Evolutionary conservation across 208 protist genomes (phyloP), one percentile per base, ranked within the genome.

Genomic region (Leishmania guyanensis): DNA sequence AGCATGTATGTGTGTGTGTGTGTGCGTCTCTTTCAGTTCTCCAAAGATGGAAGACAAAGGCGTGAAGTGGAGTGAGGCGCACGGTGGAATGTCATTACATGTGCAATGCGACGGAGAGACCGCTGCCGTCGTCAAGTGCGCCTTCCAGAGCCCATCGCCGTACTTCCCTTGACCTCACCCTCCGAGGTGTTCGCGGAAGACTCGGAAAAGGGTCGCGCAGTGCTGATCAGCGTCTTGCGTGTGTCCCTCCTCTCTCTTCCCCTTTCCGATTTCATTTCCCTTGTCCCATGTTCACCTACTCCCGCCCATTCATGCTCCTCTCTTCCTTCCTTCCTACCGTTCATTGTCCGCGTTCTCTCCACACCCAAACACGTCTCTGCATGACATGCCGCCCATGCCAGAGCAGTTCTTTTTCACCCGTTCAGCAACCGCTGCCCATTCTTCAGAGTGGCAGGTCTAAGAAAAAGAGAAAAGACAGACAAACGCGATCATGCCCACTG

Each of bases 401-500:
- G 39, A 71, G 66, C 66, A 43, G 66, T 71, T 71, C 16, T 68
- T 58, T 58, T 16, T 71, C 39, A 5, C 39, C 33, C 36, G 39
- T 29, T 71, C 26, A 71, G 66, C 43, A 20, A 72, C 36, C 0
- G 39, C 16, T 20, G 9, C n/a, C 22, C 22, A 29, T 8, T 36
- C 46, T 29, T 33, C 69, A 29, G 29, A 2, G 33, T 16, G 53
- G 26, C 0, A 26, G 33, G 43, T 46, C 43, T 22, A 73, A 20
- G 46, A 17, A 73, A 20, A 36, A 73, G 66, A 53, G n/a, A 71
- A 53, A 78, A 50, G n/a, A 39, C 9, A 76, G 12, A 71, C 20
- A 65, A 79, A 36, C 12, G 22, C 17, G 29, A 48, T 50, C 43
- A 93, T 92, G 88, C 83, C 89, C 73, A 66, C 84, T 26, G 83